Base-by-base conservation (phyloP, 208 protist species). In the Crithidia fasciculata region DNA sequence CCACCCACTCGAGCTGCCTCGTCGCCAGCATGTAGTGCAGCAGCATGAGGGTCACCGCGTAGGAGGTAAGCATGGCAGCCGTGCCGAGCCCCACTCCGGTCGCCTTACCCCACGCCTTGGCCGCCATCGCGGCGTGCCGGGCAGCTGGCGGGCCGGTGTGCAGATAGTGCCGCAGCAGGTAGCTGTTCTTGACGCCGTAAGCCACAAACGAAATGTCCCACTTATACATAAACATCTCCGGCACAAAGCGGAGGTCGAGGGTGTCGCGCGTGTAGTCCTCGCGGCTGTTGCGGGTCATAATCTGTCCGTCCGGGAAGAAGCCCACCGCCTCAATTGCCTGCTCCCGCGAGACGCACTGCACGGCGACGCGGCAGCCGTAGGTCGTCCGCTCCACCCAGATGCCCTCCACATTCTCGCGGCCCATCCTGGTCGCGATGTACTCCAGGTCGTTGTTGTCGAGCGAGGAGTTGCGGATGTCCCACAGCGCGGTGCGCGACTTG, bases 181-280 rank as follows among this genome's bases (percentile, higher is more conserved):
- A 95, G 76, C 89, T 95, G 71, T 96, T 96, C 87, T 96, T 96
- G 18, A 96, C 92, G 39, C 90, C 90, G 76, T 96, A 96, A 3
- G 83, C 89, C 13, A 95, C 89, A 64, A 96, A 96, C 8, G 88
- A 94, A 67, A 95, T 93, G 72, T 96, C 92, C 90, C 92, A 96
- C 71, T 89, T 88, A 82, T 95, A 96, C 82, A 95, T 87, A 69
- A 87, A 93, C 84, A 96, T 89, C 77, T 96, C 90, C 13, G 92
- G 92, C 57, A 94, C 88, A 65, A 88, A 95, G 54, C 87, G 83
- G 39, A 71, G 82, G 78, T 95, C 90, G n/a, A 95, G 78, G 9
- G 94, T 81, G 69, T 96, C 92, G 67, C 92, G 88, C 15, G 90
- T 94, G 80, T 95, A 94, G 66, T 94, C 83, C 70, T 95, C 90